Evolutionary conservation across 2,329 filamentous ascomycete species (phyloP), one percentile per base, ranked within the genome.

Genomic region (Colletotrichum musae): DNA sequence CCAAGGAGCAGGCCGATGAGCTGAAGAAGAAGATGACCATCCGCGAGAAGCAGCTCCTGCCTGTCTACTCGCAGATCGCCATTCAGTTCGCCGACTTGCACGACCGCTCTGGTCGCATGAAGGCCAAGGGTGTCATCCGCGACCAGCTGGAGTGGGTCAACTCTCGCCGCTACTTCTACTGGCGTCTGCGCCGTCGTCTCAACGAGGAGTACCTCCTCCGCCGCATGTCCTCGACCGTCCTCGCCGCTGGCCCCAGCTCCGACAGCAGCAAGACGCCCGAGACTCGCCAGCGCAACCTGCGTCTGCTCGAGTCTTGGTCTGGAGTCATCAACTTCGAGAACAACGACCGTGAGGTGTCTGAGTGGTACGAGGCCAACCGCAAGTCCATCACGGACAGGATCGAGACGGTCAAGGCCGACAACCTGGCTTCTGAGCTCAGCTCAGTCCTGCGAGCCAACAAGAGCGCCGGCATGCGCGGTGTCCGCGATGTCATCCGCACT

Each of bases 121-220:
- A 97, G 86, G 96, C 96, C 82, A 99, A 99, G 91, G 93, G 94
- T 71, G 92, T 93, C 66, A 97, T 99, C 77, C 94, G 96, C 72
- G 89, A 93, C 75, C 85, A 91, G 13, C 88, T 99, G 48, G 89
- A 92, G 77, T 98, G 95, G 96, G 87, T 89, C 80, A 93, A 97
- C 75, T 92, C 95, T 10, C 92, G 96, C 73, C 92, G 95, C 78
- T 98, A 96, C 93, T 98, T 99, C 88, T 99, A 98, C 92, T 99
- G 97, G 96, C 95, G 96, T 83, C 92, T 98, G 72, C 95, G 97
- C 82, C 93, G 96, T 80, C 91, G 96, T 84, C 88, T 99, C 79
- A 98, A 97, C 83, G 96, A 99, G 85, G 96, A 99, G 85, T 94
- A 97, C 82, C 94, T 99, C 75, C 88, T 99, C 80, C 96, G 95